phyloP scores from a whole-genome alignment of 371 early-diverging fungal genomes.

The Mortierella sp. region DNA sequence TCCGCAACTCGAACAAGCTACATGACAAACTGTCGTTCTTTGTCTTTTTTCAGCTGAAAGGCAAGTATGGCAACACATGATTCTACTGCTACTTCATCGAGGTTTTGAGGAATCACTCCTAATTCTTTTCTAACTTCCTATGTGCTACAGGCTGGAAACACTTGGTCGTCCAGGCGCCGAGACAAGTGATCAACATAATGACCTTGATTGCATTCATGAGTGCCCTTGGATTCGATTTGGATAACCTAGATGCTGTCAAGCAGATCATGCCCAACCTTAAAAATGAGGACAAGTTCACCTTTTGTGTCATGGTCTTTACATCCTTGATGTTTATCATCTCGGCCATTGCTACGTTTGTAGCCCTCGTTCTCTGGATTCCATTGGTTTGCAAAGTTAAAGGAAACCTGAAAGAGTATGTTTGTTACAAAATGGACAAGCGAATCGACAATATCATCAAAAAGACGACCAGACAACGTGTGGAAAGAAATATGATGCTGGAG shows the following conservation, averaged over 20 bases:
- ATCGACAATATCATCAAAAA: constrained; percentile 30
- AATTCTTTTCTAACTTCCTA: too few species aligned
- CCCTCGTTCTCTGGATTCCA: constrained; percentile 66
- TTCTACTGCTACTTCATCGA: too few species aligned
- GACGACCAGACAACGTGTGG: constrained; percentile 14
- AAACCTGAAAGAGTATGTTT: constrained; percentile 71
- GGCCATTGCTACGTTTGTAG: constrained; percentile 53
- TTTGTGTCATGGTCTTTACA: constrained; percentile 56
- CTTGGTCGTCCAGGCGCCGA: constrained; percentile 67
- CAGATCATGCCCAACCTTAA: constrained; percentile 14
- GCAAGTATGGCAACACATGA: constrained; percentile 20
- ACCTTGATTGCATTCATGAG: constrained; percentile 41
- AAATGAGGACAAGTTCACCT: constrained; percentile 13
- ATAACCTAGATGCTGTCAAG: constrained; percentile 10
- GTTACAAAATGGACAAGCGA: constrained; percentile 70
- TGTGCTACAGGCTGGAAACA: constrained; percentile 61
- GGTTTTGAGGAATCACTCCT: background rate
- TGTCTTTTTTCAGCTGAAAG: constrained; percentile 68
- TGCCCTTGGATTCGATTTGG: constrained; percentile 13
- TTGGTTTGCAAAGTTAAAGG: constrained; percentile 62
- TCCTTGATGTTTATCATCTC: constrained; percentile 58
- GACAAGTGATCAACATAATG: constrained; percentile 59
- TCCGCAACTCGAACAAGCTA: constrained; percentile 55
- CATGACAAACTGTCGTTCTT: constrained; percentile 65
- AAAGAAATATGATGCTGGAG: constrained; percentile 1